phyloP scores from a whole-genome alignment of 2,329 filamentous ascomycete species.

The Calonectria henricotiae region DNA sequence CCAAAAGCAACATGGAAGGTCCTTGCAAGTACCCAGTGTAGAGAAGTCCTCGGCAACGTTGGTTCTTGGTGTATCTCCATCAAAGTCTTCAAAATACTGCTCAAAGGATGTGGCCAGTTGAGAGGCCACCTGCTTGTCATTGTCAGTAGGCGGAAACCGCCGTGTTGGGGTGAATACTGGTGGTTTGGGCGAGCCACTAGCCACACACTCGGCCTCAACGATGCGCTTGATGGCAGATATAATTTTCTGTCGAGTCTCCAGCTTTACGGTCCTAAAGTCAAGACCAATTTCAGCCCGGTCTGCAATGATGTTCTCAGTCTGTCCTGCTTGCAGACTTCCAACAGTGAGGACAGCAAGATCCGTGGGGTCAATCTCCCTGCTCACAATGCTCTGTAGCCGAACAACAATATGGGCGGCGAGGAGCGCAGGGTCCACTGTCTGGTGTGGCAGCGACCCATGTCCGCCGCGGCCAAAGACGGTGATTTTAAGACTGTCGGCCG shows the following conservation, averaged over 20 bases:
- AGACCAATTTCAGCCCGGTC: constrained; percentile 61
- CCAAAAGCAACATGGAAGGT: constrained; percentile 48
- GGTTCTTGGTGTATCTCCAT: constrained; percentile 60
- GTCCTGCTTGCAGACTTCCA: constrained; percentile 62
- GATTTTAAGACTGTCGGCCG: constrained; percentile 53
- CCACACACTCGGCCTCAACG: constrained; percentile 69
- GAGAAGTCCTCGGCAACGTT: constrained; percentile 72
- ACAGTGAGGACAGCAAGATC: constrained; percentile 64
- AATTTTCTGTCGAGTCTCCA: constrained; percentile 56
- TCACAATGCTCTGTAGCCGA: constrained; percentile 55
- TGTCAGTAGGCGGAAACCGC: constrained; percentile 67
- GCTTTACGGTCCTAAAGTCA: constrained; percentile 59
- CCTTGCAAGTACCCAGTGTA: constrained; percentile 45
- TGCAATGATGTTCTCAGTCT: constrained; percentile 64
- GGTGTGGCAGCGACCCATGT: constrained; percentile 62
- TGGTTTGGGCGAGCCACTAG: constrained; percentile 61
- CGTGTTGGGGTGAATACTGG: constrained; percentile 62
- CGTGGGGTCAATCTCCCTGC: constrained; percentile 52
- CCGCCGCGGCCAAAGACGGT: constrained; percentile 60
- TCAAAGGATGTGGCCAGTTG: constrained; percentile 63
- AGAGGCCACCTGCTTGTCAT: constrained; percentile 64
- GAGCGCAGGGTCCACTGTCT: constrained; percentile 64
- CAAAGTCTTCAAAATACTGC: constrained; percentile 62
- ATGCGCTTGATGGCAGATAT: constrained; percentile 60
- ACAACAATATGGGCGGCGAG: constrained; percentile 62